Percentiles rank a stretch among this genome's conserved stretches.
These are phyloP conservation scores for Calamus simplicifolius DNA, from an alignment of 176 grass and related monocot species.

Conservation along the genomic window DNA sequence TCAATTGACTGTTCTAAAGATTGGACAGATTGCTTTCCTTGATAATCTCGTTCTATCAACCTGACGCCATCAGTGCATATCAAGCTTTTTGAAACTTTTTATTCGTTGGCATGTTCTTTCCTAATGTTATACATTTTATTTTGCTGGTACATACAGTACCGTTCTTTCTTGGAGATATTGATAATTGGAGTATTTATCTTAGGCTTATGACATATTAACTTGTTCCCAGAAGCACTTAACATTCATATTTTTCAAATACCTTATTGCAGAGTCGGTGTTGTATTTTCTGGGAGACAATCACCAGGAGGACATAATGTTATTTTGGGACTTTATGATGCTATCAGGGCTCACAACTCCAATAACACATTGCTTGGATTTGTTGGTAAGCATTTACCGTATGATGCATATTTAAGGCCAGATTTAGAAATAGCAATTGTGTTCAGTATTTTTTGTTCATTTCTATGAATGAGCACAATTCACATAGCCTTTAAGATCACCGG, in stretches of 20 bases:
- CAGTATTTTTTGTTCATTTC: background rate
- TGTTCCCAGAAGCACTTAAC: background rate
- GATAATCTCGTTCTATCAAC: too few species aligned
- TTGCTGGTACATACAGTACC: too few species aligned
- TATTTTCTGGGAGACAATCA: constrained; percentile 95
- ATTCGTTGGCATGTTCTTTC: too few species aligned
- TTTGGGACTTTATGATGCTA: constrained; percentile 79
- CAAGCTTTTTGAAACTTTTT: too few species aligned
- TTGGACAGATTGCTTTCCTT: too few species aligned
- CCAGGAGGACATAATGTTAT: constrained; percentile 96
- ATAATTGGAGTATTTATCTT: background rate
- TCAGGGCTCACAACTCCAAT: constrained; percentile 85
- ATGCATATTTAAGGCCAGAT: background rate
- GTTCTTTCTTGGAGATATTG: too few species aligned
- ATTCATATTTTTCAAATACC: background rate
- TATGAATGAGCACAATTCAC: background rate
- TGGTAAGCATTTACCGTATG: constrained; percentile 31
- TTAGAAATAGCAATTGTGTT: background rate
- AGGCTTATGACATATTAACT: background rate
- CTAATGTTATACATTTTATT: too few species aligned
- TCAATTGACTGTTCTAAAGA: too few species aligned
- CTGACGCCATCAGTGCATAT: too few species aligned
- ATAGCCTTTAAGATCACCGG: too few species aligned
- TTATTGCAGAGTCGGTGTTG: constrained; percentile 73
- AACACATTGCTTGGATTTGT: constrained; percentile 91